Evolutionary conservation across 129 eudicot genomes (phyloP).

Genomic region (Glebionis coronaria): DNA sequence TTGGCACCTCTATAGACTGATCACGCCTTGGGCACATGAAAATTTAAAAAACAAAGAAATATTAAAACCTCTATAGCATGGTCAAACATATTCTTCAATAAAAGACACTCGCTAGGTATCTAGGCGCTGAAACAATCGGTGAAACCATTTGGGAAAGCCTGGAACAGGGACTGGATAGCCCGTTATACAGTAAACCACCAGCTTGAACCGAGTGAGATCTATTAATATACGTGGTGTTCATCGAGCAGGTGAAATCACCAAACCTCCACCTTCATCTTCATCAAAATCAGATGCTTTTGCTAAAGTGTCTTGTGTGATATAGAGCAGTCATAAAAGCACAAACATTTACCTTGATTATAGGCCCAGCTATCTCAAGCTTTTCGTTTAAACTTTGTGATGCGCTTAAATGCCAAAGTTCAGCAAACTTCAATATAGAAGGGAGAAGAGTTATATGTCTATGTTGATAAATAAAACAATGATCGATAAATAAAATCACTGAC

Average conservation of each 20-base stretch:
- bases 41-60: background rate
- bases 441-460: background rate
- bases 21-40: background rate
- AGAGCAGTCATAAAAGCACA: constrained; percentile 5
- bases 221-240: constrained; percentile 21
- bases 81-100: constrained; percentile 94
- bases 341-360: constrained; percentile 65
- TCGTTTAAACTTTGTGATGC: constrained; percentile 90
- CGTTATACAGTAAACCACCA: constrained; percentile 27
- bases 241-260: constrained; percentile 51
- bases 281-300: constrained; percentile 95
- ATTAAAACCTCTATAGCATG: constrained; percentile 71
- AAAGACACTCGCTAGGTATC: constrained; percentile 84
- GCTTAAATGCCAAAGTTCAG: constrained; percentile 79
- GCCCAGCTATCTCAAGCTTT: constrained; percentile 82
- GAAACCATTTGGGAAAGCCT: constrained; percentile 50
- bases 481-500: constrained; percentile 37
- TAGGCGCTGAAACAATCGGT: constrained; percentile 57
- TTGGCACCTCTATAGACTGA: constrained; percentile 1
- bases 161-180: constrained; percentile 43
- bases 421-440: constrained; percentile 39
- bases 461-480: background rate
- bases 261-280: constrained; percentile 95
- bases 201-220: constrained; percentile 63
- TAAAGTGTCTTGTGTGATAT: constrained; percentile 62